Evolutionary conservation across 352 stramenopile species (phyloP), one percentile per base, ranked within the genome.

Genomic region (Pythium periplocum): DNA sequence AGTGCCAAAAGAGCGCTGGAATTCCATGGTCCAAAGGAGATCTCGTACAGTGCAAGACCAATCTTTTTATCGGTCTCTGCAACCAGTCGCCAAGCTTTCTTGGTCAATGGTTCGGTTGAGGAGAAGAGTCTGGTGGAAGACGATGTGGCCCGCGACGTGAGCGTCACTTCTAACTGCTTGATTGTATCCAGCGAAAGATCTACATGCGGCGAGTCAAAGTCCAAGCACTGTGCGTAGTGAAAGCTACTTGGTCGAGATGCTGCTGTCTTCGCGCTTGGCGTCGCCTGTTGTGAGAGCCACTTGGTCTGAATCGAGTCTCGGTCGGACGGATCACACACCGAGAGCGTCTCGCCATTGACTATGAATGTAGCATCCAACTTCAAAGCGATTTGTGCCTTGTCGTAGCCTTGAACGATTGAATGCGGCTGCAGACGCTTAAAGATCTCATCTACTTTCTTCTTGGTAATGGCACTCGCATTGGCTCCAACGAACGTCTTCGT

Each of bases 391-490:
- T 68, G 55, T 2, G 76, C 44, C 52, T 82, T 85, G 30, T 81
- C 68, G 46, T 77, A 85, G 30, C 64, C 64, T 45, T 82, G 76
- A 0, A 82, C 65, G 33, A 87, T 70, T 11, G 72, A 71, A 48
- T 87, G 73, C 1, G 74, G 70, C 53, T 83, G 70, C 26, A 73
- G 56, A 31, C 70, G 76, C 48, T 70, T 71, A 34, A 87, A 70
- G 1, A 87, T 39, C 30, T 82, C 72, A 17, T 77, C 65, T 10
- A 72, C 59, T 59, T 79, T 85, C 49, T 59, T 68, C 39, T 64
- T 71, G 3, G 45, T 32, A 37, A 54, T 54, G 6, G 53, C 26
- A 5, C 30, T 47, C 37, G 47, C 48, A 4, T 33, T 59, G 4
- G 43, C 17, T 26, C 17, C 17, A 26, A 26, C 17, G 17, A 26